A percentile compares a stretch with the other conserved stretches of the same genome.
Conservation (phyloP, 1,139 yeast genomes). For the Ashbya aceris region DNA sequence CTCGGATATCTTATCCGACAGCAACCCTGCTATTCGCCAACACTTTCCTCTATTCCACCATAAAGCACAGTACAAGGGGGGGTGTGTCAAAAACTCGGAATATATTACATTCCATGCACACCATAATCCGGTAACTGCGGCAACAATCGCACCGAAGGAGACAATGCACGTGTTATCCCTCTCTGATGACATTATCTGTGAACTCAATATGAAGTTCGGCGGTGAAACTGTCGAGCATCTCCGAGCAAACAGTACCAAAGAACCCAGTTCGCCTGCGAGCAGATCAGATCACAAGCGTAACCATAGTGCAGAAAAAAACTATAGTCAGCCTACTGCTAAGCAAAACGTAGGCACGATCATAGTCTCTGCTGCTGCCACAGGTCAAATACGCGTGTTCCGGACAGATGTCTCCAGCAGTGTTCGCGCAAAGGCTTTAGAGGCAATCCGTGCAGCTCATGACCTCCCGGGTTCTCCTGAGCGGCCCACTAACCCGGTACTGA, state of each 20-base stretch:
- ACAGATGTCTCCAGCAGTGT: slow-evolving; percentile 56
- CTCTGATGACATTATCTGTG: slow-evolving; percentile 73
- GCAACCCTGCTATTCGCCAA: background rate
- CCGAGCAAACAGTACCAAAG: too few species aligned
- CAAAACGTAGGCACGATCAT: slow-evolving; percentile 36
- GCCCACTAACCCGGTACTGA: too few species aligned
- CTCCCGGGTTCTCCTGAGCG: too few species aligned
- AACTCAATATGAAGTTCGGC: slow-evolving; percentile 34
- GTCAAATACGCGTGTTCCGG: slow-evolving; percentile 67
- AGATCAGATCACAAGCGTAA: too few species aligned
- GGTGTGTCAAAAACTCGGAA: slow-evolving; percentile 23
- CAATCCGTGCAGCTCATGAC: too few species aligned
- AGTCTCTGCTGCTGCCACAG: slow-evolving; percentile 69
- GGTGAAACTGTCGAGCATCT: too few species aligned
- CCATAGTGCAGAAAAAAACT: too few species aligned
- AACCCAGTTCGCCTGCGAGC: too few species aligned
- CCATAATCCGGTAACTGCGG: slow-evolving; percentile 62
- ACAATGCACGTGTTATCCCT: slow-evolving; percentile 57
- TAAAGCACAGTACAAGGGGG: background rate
- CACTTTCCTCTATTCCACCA: background rate
- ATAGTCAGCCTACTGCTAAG: slow-evolving; percentile 12
- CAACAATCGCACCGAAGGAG: slow-evolving; percentile 68
- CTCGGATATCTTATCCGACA: too few species aligned
- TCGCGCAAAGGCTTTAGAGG: slow-evolving; percentile 28
- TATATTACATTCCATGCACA: slow-evolving; percentile 73